A percentile compares a stretch with the other conserved stretches of the same genome.
These are phyloP conservation scores for cucumber (Cucumis sativus) DNA, from an alignment of 306 rosid species.

Conservation along the genomic window Cucumber_9930_V3 NC_026656.2:3135001-3135500, in stretches of 20 bases:
- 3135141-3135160: slow-evolving; percentile 84
- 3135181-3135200: slow-evolving; percentile 86
- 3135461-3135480: neutral
- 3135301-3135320: neutral
- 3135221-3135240: slow-evolving; percentile 70
- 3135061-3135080: neutral
- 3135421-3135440: neutral
- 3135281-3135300: neutral
- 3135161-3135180: slow-evolving; percentile 66
- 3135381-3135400: neutral
- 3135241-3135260: slow-evolving; percentile 63
- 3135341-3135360: neutral
- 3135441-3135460: neutral
- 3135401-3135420: neutral
- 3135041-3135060: neutral
- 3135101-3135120: neutral
- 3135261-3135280: neutral
- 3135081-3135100: neutral
- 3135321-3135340: neutral
- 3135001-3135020: neutral
- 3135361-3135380: neutral
- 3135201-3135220: slow-evolving; percentile 90
- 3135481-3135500: neutral
- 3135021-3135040: neutral
- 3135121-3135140: slow-evolving; percentile 13